phyloP scores from a whole-genome alignment of 129 eudicot genomes.

The Heracleum sosnowskyi region DNA sequence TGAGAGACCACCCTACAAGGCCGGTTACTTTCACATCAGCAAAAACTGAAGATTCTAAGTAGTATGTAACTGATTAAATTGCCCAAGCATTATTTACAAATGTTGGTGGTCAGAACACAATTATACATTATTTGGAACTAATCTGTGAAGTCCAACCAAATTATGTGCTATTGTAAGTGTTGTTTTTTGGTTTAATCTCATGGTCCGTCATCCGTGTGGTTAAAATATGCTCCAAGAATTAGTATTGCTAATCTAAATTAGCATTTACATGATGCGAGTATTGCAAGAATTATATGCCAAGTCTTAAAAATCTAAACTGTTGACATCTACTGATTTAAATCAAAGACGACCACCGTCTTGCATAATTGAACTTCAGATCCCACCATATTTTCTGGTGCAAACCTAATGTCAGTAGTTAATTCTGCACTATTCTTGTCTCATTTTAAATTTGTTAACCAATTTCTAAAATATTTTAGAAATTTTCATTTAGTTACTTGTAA shows the following conservation, averaged over 20 bases:
- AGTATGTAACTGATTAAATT: conserved; percentile 13
- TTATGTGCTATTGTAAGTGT: not conserved
- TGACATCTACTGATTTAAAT: not conserved
- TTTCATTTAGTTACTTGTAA: no score
- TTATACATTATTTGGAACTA: not conserved
- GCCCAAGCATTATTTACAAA: no score
- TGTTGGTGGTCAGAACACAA: not conserved
- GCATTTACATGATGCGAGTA: not conserved
- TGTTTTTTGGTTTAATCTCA: not conserved
- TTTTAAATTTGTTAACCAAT: no score
- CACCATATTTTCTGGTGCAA: not conserved
- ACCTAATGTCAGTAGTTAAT: not conserved
- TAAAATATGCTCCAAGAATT: not conserved
- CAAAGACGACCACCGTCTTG: conserved; percentile 17
- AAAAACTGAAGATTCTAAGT: conserved; percentile 37
- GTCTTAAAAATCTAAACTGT: not conserved
- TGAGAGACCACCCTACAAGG: conserved; percentile 55
- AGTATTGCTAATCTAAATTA: not conserved
- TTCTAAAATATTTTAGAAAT: no score
- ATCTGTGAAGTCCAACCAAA: not conserved
- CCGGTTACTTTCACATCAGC: conserved; percentile 71
- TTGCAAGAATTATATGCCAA: not conserved
- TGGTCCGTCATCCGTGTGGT: not conserved
- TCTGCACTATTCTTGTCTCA: not conserved
- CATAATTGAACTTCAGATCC: conserved; percentile 15